Evolutionary conservation across 164 flowering plant species (phyloP), one percentile per base, ranked within the genome.

Genomic region (Vitis rotundifolia): DNA sequence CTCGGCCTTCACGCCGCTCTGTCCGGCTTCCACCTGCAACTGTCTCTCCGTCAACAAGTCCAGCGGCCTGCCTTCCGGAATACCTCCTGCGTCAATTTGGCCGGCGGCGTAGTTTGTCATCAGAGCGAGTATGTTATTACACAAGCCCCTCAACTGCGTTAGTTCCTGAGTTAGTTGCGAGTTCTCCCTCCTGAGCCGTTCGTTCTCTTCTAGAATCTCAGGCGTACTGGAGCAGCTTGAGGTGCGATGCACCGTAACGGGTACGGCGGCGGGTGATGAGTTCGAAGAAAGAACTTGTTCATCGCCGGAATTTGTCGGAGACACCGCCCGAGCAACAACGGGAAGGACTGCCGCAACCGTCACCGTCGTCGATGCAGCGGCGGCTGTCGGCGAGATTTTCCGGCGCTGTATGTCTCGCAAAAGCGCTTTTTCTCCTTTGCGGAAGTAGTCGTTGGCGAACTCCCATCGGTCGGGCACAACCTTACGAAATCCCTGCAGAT

Each of bases 381-480:
- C 49, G 0, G 63, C 50, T 44, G 73, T 4, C 37, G 77, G 72
- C 7, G 86, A 71, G 18, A 81, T 78, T 63, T 91, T 92, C 75
- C 94, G 82, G 59, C 97, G 88, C 57, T 87, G 90, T 13, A 92
- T 92, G 62, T 86, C 89, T 11, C 87, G 81, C 18, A 92, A 87
- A 37, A 90, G 92, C 8, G 64, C 73, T 71, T 86, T 90, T 67
- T 89, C 86, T n/a, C 94, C 96, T 71, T 82, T 71, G 28, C 74
- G 78, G 75, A 92, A 92, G 72, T 79, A 86, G 8, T 90, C 97
- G 59, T 92, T 87, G 8, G 90, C 93, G 76, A 92, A 90, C 65
- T 92, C 97, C 97, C 97, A 92, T 50, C 94, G 84, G 67, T 92
- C 97, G 31, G 97, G 91, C 18, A 87, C 96, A 9, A 85, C 84